phyloP scores from a whole-genome alignment of 2,329 filamentous ascomycete genomes.

The Fusarium sp. region DNA sequence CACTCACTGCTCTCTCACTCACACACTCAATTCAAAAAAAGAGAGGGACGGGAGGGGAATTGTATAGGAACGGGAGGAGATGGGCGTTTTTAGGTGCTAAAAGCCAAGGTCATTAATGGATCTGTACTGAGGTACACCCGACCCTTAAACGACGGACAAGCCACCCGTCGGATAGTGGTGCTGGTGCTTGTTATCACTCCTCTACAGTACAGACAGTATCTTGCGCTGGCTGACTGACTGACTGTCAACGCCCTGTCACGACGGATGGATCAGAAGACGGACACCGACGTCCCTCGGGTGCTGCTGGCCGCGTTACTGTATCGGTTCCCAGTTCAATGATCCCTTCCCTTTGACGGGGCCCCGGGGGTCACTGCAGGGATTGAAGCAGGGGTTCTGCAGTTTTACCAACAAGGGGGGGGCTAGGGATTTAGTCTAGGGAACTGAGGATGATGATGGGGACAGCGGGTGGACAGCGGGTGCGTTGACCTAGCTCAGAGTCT shows the following conservation, averaged over 20 bases:
- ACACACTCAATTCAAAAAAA: background rate
- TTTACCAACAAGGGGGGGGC: too few species aligned
- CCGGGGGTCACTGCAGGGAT: conserved; percentile 33
- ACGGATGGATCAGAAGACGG: conserved; percentile 35
- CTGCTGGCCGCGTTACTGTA: conserved; percentile 21
- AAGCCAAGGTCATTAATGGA: background rate
- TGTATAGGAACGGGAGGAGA: conserved; percentile 13
- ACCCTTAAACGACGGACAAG: conserved; percentile 8
- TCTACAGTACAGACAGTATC: conserved; percentile 11
- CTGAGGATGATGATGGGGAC: conserved; percentile 14
- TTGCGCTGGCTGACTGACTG: too few species aligned
- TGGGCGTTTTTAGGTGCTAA: conserved; percentile 30
- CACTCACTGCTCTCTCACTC: background rate
- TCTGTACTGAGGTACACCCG: background rate
- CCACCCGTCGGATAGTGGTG: conserved; percentile 28
- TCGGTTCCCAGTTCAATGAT: conserved; percentile 10
- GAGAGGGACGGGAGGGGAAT: background rate
- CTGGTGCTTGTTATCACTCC: too few species aligned
- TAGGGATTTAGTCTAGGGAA: conserved; percentile 36
- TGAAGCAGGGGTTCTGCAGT: conserved; percentile 12
- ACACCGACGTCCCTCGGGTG: conserved; percentile 32
- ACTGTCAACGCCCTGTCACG: conserved; percentile 37
- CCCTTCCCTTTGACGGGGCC: conserved; percentile 2
- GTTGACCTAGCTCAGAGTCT: conserved; percentile 31
- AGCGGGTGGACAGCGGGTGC: conserved; percentile 39